Evolutionary conservation across 257 asterid species (phyloP).

Genomic region (Solanum sitiens): DNA sequence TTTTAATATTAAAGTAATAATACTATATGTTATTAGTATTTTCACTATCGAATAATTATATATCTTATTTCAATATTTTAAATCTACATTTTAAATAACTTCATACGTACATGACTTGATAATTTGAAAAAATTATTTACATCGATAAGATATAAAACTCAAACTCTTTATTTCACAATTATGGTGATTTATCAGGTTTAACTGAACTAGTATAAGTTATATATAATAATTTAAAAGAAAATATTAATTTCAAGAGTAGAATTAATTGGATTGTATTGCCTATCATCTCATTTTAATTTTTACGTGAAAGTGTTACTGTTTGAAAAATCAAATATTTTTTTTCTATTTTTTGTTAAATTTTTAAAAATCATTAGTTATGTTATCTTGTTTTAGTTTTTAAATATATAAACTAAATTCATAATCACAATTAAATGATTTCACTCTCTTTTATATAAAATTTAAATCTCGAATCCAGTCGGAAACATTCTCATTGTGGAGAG

Average conservation of each 20-base stretch:
- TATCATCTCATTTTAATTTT: not conserved
- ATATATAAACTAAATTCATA: not conserved
- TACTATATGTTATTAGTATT: not conserved
- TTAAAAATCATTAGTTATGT: not conserved
- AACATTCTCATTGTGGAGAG: not conserved
- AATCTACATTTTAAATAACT: not conserved
- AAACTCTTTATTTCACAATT: not conserved
- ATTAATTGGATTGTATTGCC: not conserved
- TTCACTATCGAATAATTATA: not conserved
- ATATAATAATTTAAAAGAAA: not conserved
- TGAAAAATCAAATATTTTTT: not conserved
- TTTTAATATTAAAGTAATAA: not conserved
- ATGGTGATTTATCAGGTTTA: not conserved
- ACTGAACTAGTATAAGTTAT: not conserved
- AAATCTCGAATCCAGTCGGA: not conserved
- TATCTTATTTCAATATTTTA: not conserved
- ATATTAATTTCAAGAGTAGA: not conserved
- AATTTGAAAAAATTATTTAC: not conserved
- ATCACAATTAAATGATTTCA: not conserved
- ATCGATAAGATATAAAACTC: accelerated
- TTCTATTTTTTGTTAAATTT: not conserved
- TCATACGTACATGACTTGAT: not conserved
- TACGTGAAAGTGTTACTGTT: accelerated
- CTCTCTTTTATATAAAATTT: not conserved
- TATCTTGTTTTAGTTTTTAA: too few species aligned